A percentile compares a stretch with the other conserved stretches of the same genome.
Conservation (phyloP, 106 monocot species). For the Allium sativum region DNA sequence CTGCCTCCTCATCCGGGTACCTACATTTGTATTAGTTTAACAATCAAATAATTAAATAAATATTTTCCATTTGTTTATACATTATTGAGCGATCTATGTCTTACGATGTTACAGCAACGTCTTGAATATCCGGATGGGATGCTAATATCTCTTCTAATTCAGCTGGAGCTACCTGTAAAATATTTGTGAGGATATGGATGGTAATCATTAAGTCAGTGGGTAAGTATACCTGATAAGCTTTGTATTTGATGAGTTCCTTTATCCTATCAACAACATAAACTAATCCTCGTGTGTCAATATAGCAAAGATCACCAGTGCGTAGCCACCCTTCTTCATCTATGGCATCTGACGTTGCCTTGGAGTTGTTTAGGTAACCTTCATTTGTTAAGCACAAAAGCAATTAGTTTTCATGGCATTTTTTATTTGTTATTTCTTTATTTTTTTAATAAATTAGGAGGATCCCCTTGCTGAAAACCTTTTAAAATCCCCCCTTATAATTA, state of each 20-base stretch:
- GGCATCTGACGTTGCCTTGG: slow-evolving; percentile 48
- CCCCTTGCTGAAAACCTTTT: background rate
- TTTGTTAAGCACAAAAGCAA: background rate
- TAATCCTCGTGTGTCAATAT: slow-evolving; percentile 41
- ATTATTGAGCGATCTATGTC: background rate
- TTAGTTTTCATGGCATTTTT: background rate
- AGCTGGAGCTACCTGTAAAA: slow-evolving; percentile 51
- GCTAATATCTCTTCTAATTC: slow-evolving; percentile 52
- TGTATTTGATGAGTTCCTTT: slow-evolving; percentile 84
- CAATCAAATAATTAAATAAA: background rate
- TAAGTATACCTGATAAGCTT: slow-evolving; percentile 63
- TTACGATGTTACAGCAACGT: slow-evolving; percentile 57
- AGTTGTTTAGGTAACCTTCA: slow-evolving; percentile 53
- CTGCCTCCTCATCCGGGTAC: slow-evolving; percentile 63
- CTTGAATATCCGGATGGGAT: slow-evolving; percentile 34
- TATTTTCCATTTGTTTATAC: background rate
- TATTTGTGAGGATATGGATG: background rate
- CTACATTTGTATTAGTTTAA: slow-evolving; percentile 13
- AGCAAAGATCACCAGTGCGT: slow-evolving; percentile 73
- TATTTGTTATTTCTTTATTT: too few species aligned
- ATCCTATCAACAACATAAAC: slow-evolving; percentile 67
- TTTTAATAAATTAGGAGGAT: background rate
- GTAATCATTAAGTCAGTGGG: too few species aligned
- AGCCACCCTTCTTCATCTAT: slow-evolving; percentile 63
- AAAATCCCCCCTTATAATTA: background rate